Evolutionary conservation across 495 filamentous ascomycete genomes (phyloP), one percentile per base, ranked within the genome.

Genomic region (Talaromyces proteolyticus): DNA sequence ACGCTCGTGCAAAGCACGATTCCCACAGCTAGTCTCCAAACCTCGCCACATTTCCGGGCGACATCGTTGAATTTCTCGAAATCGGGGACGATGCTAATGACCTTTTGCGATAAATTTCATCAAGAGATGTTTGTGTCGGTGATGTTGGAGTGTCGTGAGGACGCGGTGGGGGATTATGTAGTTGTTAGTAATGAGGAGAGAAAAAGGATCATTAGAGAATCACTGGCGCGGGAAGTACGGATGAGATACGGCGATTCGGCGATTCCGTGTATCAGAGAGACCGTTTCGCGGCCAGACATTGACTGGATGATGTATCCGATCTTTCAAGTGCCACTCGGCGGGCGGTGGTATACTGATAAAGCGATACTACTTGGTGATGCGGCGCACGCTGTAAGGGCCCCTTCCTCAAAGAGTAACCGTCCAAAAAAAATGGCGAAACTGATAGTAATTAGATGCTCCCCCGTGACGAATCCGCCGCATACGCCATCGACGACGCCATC

Each of bases 401-500:
- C 17, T 34, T 18, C 24, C 16, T 10, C 34, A n/a, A n/a, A n/a
- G n/a, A n/a, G n/a, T n/a, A n/a, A n/a, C n/a, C n/a, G n/a, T n/a
- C n/a, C n/a, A n/a, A n/a, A n/a, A n/a, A n/a, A n/a, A n/a, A n/a
- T n/a, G n/a, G n/a, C n/a, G n/a, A n/a, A n/a, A n/a, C n/a, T n/a
- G n/a, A n/a, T n/a, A n/a, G n/a, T n/a, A n/a, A n/a, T n/a, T 43
- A 74, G 71, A 82, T 84, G 80, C 79, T 80, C 1, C 81, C 80
- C 4, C 76, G 79, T 19, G 80, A 81, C 39, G 80, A 85, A 60
- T 75, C 71, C 14, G 80, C 78, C 6, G 76, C 79, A 11, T 76
- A 82, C 50, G 80, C 80, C 2, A 70, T 85, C 12, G 80, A 84
- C 56, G 81, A 84, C 60, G 74, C 70, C 3, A 78, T 84, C 26